Evolutionary conservation across 2,329 filamentous ascomycete species (phyloP), one percentile per base, ranked within the genome.

Genomic region (Lomentospora prolificans): DNA sequence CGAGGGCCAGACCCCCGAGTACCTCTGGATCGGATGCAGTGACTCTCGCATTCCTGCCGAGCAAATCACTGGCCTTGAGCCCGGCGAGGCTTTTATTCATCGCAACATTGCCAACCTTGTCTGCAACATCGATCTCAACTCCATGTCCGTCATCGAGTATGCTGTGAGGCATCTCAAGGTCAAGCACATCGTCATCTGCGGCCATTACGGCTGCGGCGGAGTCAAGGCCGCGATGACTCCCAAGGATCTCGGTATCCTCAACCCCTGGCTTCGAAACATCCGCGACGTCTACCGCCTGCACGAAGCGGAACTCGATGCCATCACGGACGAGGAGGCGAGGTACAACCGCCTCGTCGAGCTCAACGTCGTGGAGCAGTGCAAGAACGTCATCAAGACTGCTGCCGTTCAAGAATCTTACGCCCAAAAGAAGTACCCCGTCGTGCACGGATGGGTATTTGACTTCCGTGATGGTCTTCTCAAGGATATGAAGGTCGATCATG

Each of bases 81-180:
- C 90, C n/a, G 90, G 90, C 62, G 89, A 96, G 71, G 86, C 92
- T 64, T 96, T 96, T 70, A 86, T 95, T 62, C 90, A 95, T 77
- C 88, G 91, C 71, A 96, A 96, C 75, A 95, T 96, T 70, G 90
- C 90, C 72, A 96, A 96, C 76, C 79, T 95, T 61, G 79, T 95
- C 57, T 83, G 84, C 72, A 82, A 85, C 66, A 85, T 83, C 60
- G 91, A 96, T 67, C 79, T 95, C 65, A 90, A 85, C 70, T 83
- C 85, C 52, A 84, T 89, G 68, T 81, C 81, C 67, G 90, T 95
- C 64, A 89, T 96, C 71, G 85, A 94, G 67, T 96, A 90, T 68
- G 88, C 90, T 60, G 89, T 96, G 60, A 76, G 80, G 63, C 84
- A 92, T 69, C 79, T 96, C 41, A 79, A 87, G 67, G 86, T 90